Evolutionary conservation across 805 yeast genomes (phyloP).

Genomic region (Metschnikowia santaceciliae): DNA sequence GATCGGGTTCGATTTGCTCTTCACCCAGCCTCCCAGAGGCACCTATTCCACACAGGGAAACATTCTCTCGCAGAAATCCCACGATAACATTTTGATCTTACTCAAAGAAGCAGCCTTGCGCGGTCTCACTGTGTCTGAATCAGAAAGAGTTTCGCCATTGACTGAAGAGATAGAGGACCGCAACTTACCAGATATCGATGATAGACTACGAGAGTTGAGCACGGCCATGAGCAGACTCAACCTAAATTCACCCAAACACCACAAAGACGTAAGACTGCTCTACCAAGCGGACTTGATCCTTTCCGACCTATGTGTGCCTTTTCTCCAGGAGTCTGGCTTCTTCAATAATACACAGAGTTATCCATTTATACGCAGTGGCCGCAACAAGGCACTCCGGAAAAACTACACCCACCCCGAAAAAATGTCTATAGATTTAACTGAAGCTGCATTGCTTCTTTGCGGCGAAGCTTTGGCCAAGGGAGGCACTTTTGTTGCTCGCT

Average conservation of each 20-base stretch:
- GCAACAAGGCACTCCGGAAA: slow-evolving; percentile 24
- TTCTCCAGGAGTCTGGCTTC: slow-evolving; percentile 34
- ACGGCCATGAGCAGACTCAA: slow-evolving; percentile 1
- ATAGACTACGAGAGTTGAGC: slow-evolving; percentile 19
- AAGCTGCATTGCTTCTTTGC: slow-evolving; percentile 32
- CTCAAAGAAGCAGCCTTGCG: slow-evolving; percentile 12
- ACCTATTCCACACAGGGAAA: slow-evolving; percentile 83
- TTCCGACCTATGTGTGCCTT: slow-evolving; percentile 34
- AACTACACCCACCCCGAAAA: slow-evolving; percentile 24
- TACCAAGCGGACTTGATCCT: slow-evolving; percentile 35
- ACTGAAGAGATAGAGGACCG: slow-evolving; percentile 25
- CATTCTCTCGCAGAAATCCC: slow-evolving; percentile 48
- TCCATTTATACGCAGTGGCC: slow-evolving; percentile 30
- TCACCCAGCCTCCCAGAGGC: slow-evolving; percentile 76
- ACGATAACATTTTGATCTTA: slow-evolving; percentile 9
- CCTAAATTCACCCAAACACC: background rate
- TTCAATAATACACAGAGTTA: slow-evolving; percentile 33
- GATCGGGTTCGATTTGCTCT: slow-evolving; percentile 55
- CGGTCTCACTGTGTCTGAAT: background rate
- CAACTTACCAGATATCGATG: slow-evolving; percentile 14
- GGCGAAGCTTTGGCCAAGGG: slow-evolving; percentile 26
- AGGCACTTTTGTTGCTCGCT: slow-evolving; percentile 32
- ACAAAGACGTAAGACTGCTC: background rate
- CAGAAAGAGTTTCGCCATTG: slow-evolving; percentile 22
- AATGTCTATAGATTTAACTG: slow-evolving; percentile 37